These are phyloP conservation scores for Scedosporium dehoogii DNA, from an alignment of 2,329 filamentous ascomycete genomes.

Conservation along the genomic window DNA sequence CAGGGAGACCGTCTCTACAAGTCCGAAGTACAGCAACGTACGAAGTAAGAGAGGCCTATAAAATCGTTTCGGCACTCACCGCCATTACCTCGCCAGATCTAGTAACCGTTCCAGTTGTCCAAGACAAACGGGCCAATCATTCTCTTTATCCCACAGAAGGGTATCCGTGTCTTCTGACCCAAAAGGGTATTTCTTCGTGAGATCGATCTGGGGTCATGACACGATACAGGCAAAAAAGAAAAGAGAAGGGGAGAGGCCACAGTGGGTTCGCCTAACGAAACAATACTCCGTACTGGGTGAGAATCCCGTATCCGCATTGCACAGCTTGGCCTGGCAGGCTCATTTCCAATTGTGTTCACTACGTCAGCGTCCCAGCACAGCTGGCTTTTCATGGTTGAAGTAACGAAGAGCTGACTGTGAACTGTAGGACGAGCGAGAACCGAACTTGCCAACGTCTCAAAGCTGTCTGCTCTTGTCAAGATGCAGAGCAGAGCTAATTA, in stretches of 20 bases:
- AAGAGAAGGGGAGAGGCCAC: not conserved
- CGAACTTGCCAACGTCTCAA: not conserved
- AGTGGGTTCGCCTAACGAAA: not conserved
- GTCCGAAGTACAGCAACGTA: not conserved
- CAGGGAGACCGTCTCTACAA: not conserved
- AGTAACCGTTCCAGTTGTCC: conserved; percentile 1
- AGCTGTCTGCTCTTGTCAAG: not conserved
- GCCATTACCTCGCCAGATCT: conserved; percentile 1
- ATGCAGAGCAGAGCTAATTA: not conserved
- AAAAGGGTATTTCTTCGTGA: not conserved
- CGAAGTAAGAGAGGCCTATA: no score
- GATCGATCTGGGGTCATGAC: not conserved
- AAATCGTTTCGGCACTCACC: conserved; percentile 1
- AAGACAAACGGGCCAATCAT: not conserved
- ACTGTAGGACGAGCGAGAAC: not conserved
- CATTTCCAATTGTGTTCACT: not conserved
- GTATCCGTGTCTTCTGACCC: not conserved
- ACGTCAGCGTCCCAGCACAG: not conserved
- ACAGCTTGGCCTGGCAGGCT: no score
- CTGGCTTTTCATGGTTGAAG: no score
- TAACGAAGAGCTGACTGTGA: not conserved
- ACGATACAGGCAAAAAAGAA: not conserved
- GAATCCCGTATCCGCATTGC: not conserved
- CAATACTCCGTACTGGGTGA: not conserved
- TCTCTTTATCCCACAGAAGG: not conserved